Base-by-base conservation (phyloP, 768 basidiomycete species). In the Leccinum obscurum region DNA sequence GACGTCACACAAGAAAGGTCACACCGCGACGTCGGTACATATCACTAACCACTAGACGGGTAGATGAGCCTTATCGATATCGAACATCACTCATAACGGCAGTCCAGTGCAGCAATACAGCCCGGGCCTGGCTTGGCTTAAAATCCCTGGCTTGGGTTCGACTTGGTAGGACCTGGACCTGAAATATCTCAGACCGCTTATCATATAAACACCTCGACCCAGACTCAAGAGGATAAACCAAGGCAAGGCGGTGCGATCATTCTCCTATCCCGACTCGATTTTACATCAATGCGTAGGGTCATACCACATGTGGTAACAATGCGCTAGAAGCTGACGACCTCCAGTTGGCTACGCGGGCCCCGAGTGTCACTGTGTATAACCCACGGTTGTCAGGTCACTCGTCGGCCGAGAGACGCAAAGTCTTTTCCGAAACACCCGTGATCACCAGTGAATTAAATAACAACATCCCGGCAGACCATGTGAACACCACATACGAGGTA, bases 341-440 rank as follows among this genome's bases (percentile, higher is more conserved):
- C 10, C 44, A 46, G 44, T 20, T 46, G 44, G 44, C 44, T 46
- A n/a, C 10, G n/a, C 41, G 44, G 44, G 44, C n/a, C n/a, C 44
- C 44, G 44, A 46, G 44, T n/a, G 41, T 20, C 44, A 39, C 39
- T 39, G 15, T 39, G 10, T 11, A 14, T 46, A 46, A 20, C 44
- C 20, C 44, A 46, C 44, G 44, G 20, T 46, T 46, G 44, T 46
- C 20, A 20, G 44, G 44, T 20, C 20, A 46, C 44, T 46, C 4
- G 24, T 59, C 59, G 61, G 67, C 66, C 66, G 67, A 66, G 17
- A 10, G 11, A 32, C 35, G 49, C 32, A 55, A 52, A 17, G 24
- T 50, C 17, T 44, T n/a, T 34, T 20, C 63, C 63, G 51, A 32
- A 52, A 17, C 17, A 20, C 17, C 24, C 51, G 51, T 7, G 30